These are phyloP conservation scores for Prosopis cineraria DNA, from an alignment of 306 rosid genomes.

Conservation along the genomic window DNA sequence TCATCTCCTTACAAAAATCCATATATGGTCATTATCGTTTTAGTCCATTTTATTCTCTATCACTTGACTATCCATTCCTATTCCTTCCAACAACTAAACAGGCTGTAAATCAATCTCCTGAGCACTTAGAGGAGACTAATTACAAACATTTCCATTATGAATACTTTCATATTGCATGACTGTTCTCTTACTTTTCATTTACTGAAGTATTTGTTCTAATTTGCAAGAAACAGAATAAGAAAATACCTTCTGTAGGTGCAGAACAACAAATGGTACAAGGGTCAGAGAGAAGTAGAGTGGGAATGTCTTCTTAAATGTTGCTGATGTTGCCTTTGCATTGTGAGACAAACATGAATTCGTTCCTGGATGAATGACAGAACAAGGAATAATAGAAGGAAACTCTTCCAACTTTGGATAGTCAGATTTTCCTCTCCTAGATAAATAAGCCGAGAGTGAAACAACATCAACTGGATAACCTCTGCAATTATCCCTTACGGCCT, in stretches of 20 bases:
- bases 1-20: no score
- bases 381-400: conserved; percentile 85
- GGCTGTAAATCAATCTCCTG: conserved; percentile 31
- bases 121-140: background rate
- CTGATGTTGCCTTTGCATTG: conserved; percentile 71
- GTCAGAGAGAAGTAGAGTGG: conserved; percentile 97
- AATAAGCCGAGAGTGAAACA: conserved; percentile 67
- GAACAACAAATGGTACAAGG: conserved; percentile 91
- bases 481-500: conserved; percentile 90
- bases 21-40: no score
- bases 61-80: no score
- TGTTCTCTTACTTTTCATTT: conserved; percentile 17
- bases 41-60: no score
- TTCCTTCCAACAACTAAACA: no score
- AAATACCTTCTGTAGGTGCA: conserved; percentile 86
- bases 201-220: background rate
- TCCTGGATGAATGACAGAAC: conserved; percentile 84
- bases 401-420: conserved; percentile 70
- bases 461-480: conserved; percentile 79
- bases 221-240: conserved; percentile 14
- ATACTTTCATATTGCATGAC: background rate
- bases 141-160: background rate
- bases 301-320: conserved; percentile 90
- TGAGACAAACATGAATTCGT: conserved; percentile 82
- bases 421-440: conserved; percentile 54